Percentiles rank a stretch among this genome's conserved stretches.
Evolutionary conservation across 2,329 filamentous ascomycete genomes (phyloP).

Genomic region (Calonectria pseudoturangicola): DNA sequence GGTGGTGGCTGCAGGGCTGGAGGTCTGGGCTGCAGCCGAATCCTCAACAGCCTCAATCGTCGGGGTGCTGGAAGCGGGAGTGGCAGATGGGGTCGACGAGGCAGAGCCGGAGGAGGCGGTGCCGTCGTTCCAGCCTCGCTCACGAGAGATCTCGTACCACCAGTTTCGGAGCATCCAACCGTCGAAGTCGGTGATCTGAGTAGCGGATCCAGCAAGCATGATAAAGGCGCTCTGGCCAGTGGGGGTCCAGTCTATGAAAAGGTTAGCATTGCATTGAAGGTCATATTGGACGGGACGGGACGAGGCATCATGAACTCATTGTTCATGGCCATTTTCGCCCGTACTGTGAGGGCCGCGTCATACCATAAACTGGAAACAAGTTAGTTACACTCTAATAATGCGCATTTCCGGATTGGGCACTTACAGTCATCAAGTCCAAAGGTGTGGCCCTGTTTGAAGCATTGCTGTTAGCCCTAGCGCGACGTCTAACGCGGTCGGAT

Average conservation of each 20-base stretch:
- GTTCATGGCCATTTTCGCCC: neutral
- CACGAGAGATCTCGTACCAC: slow-evolving; percentile 61
- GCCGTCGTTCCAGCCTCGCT: slow-evolving; percentile 50
- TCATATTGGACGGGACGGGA: neutral
- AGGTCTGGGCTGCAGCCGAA: neutral
- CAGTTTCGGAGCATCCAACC: slow-evolving; percentile 69
- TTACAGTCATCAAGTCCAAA: slow-evolving; percentile 64
- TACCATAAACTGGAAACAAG: slow-evolving; percentile 44
- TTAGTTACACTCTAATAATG: slow-evolving; percentile 15
- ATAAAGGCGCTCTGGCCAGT: slow-evolving; percentile 65
- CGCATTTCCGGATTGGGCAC: neutral
- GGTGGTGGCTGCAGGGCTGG: neutral
- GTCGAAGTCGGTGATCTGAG: slow-evolving; percentile 66
- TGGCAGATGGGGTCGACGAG: neutral
- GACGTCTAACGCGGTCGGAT: neutral
- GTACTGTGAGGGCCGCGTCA: neutral
- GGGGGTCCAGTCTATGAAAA: slow-evolving; percentile 64
- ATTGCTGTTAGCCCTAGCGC: neutral
- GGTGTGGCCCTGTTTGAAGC: slow-evolving; percentile 58
- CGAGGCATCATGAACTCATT: neutral
- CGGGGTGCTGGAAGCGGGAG: slow-evolving; percentile 7
- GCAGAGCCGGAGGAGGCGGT: neutral
- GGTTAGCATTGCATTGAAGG: slow-evolving; percentile 15
- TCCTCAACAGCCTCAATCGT: neutral
- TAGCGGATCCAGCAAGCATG: slow-evolving; percentile 65